phyloP scores from a whole-genome alignment of 1,284 basidiomycete species.

The Pholiota adiposa region DNA sequence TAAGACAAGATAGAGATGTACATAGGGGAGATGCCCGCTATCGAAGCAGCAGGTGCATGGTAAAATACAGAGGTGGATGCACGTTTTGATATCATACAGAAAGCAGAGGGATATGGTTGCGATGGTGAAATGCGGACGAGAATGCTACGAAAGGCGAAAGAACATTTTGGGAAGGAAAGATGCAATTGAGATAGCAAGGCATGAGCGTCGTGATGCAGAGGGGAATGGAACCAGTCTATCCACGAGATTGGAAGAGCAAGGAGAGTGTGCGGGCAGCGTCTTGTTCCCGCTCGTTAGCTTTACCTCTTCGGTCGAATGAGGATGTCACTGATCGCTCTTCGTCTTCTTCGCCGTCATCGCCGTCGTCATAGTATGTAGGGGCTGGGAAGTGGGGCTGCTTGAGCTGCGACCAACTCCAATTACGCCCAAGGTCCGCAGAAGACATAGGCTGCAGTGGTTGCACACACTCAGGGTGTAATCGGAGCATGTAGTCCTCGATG shows the following conservation, averaged over 20 bases:
- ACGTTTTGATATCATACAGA: constrained; percentile 2
- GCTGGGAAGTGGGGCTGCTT: constrained; percentile 33
- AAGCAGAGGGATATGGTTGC: not conserved
- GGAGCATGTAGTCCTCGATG: constrained; percentile 36
- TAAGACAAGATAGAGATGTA: not conserved
- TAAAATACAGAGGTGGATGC: not conserved
- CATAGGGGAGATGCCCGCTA: not conserved
- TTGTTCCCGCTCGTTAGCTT: constrained; percentile 18
- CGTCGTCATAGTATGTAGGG: constrained; percentile 13
- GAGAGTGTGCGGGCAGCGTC: constrained; percentile 29
- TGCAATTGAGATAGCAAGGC: not conserved
- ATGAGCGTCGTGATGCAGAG: not conserved
- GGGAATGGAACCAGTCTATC: constrained; percentile 5
- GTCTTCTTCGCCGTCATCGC: constrained; percentile 22
- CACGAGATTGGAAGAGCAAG: constrained; percentile 24
- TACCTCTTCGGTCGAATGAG: constrained; percentile 13
- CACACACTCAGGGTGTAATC: constrained; percentile 34
- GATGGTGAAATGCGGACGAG: not conserved
- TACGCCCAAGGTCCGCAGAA: constrained; percentile 30
- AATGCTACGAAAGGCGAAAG: not conserved
- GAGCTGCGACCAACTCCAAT: constrained; percentile 46
- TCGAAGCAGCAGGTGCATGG: not conserved
- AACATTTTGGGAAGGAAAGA: not conserved
- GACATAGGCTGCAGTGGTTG: constrained; percentile 8
- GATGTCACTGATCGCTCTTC: constrained; percentile 1